Evolutionary conservation across 1,139 yeast genomes (phyloP).

Genomic region (Kodamaea fungicola): DNA sequence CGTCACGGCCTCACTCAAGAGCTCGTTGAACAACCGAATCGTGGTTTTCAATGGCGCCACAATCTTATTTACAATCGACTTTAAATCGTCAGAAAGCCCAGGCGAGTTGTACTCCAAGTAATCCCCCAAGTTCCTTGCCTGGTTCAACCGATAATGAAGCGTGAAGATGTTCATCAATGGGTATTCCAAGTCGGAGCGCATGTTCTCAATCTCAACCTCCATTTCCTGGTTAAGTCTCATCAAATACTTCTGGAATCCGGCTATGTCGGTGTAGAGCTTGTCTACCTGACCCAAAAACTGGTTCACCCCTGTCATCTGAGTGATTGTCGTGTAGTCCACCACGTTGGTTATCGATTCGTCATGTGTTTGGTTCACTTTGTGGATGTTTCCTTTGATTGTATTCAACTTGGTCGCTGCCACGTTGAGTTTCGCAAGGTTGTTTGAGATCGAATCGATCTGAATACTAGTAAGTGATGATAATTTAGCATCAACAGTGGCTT

Average conservation of each 20-base stretch:
- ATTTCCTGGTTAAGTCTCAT: conserved; percentile 51
- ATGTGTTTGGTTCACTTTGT: conserved; percentile 55
- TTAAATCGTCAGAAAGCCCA: conserved; percentile 63
- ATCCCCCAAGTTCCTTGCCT: conserved; percentile 76
- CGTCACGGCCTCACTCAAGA: conserved; percentile 59
- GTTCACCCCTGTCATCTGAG: conserved; percentile 61
- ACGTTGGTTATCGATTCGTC: conserved; percentile 51
- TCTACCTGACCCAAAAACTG: conserved; percentile 72
- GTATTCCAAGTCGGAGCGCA: conserved; percentile 49
- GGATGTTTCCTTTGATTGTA: conserved; percentile 51
- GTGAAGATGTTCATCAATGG: conserved; percentile 58
- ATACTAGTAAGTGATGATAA: conserved; percentile 59
- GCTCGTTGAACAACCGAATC: conserved; percentile 60
- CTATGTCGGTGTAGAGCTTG: conserved; percentile 60
- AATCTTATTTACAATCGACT: conserved; percentile 61
- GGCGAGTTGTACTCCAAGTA: conserved; percentile 56
- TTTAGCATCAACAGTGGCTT: conserved; percentile 68
- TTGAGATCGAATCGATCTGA: conserved; percentile 53
- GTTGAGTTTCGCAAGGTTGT: conserved; percentile 36
- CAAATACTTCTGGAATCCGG: conserved; percentile 51
- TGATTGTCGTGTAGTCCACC: conserved; percentile 55
- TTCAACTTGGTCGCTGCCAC: conserved; percentile 39
- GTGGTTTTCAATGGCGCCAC: conserved; percentile 49
- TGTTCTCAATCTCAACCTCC: conserved; percentile 48
- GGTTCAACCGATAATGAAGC: conserved; percentile 68